Conservation (phyloP, 108 stramenopile genomes). For the Cyclotella baltica region DNA sequence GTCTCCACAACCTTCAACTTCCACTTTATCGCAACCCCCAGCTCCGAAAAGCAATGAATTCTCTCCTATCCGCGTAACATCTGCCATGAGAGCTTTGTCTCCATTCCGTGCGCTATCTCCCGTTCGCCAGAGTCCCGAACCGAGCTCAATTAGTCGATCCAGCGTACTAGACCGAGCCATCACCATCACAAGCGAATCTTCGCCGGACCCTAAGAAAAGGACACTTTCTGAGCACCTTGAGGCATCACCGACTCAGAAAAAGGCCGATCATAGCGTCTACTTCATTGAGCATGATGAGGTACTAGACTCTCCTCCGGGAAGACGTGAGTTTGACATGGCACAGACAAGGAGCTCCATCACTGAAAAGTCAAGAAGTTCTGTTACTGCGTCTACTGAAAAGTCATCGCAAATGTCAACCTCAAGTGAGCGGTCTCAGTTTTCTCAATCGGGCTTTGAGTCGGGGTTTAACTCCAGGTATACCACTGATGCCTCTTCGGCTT, state of each 20-base stretch:
- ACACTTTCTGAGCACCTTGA: neutral
- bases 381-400: conserved; percentile 1
- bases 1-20: conserved; percentile 5
- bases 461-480: neutral
- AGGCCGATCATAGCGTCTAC: neutral
- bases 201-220: neutral
- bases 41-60: neutral
- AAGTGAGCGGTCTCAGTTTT: neutral
- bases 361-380: neutral
- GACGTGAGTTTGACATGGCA: neutral
- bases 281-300: conserved; percentile 1
- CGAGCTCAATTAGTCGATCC: neutral
- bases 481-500: neutral
- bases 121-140: neutral
- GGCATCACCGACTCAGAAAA: neutral
- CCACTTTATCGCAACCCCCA: neutral
- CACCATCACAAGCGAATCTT: neutral
- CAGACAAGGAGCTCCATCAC: neutral
- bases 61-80: conserved; percentile 7
- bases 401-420: neutral
- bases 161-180: conserved; percentile 9
- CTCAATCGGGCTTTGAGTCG: neutral
- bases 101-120: conserved; percentile 1
- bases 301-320: neutral
- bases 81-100: neutral